Percentiles rank a stretch among this genome's conserved stretches.
Evolutionary conservation across 1,284 basidiomycete species (phyloP).

Genomic region (Heterobasidion annosum): DNA sequence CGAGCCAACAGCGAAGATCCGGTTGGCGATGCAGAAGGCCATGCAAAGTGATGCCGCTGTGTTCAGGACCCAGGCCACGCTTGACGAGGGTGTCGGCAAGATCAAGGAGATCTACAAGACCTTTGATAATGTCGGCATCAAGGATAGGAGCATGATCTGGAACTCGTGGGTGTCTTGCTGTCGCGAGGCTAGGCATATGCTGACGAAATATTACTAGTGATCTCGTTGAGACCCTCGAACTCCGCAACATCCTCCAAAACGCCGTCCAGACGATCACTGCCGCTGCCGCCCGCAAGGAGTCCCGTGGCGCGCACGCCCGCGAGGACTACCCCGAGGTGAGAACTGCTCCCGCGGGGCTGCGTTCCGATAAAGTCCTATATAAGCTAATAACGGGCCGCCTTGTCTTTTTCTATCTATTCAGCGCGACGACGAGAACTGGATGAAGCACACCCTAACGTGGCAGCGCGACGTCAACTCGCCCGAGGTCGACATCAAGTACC

Average conservation of each 20-base stretch:
- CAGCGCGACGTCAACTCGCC: conserved; percentile 68
- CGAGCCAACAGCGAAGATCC: conserved; percentile 83
- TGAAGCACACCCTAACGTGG: conserved; percentile 91
- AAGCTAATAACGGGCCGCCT: too few relatives aligned
- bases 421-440: conserved; percentile 88
- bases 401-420: conserved; percentile 18
- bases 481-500: conserved; percentile 87
- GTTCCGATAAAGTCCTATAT: too few relatives aligned
- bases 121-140: conserved; percentile 89
- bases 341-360: conserved; percentile 7
- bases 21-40: conserved; percentile 96
- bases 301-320: conserved; percentile 94
- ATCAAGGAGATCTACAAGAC: conserved; percentile 81
- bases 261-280: conserved; percentile 95
- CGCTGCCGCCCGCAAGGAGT: conserved; percentile 94
- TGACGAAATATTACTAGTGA: conserved; percentile 44
- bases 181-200: background rate
- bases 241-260: conserved; percentile 92
- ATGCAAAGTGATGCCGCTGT: conserved; percentile 95
- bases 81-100: conserved; percentile 91
- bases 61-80: conserved; percentile 84
- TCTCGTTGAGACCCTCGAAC: conserved; percentile 93
- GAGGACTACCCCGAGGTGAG: conserved; percentile 88
- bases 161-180: conserved; percentile 62
- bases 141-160: conserved; percentile 99